Percentiles rank a stretch among this genome's conserved stretches.
Conservation (phyloP, 805 yeast genomes). For the Maudiozyma saulgeensis region DNA sequence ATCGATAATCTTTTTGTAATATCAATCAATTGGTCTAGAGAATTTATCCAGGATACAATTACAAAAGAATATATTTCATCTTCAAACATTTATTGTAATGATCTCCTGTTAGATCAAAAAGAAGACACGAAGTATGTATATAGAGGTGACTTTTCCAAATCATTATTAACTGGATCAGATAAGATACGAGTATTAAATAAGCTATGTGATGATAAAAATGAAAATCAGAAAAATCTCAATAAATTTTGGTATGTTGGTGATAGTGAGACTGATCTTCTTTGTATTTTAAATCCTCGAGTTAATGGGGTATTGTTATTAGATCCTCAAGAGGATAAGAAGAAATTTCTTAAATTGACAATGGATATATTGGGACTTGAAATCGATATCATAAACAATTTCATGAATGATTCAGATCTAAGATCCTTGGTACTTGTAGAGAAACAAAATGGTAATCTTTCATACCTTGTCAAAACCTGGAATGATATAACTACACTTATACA, state of each 20-base stretch:
- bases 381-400: neutral
- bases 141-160: constrained; percentile 19
- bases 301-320: constrained; percentile 21
- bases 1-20: constrained; percentile 13
- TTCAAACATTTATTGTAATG: constrained; percentile 19
- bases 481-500: constrained; percentile 1
- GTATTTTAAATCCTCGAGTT: constrained; percentile 19
- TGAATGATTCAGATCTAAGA: neutral
- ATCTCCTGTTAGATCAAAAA: constrained; percentile 7
- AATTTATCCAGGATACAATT: constrained; percentile 17
- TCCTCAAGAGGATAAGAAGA: constrained; percentile 13
- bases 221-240: constrained; percentile 2
- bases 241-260: constrained; percentile 26
- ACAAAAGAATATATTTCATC: constrained; percentile 2
- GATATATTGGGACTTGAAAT: constrained; percentile 11
- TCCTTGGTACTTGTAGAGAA: constrained; percentile 7
- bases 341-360: constrained; percentile 13
- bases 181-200: constrained; percentile 7
- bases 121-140: constrained; percentile 3
- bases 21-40: constrained; percentile 26
- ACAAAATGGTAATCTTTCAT: constrained; percentile 2
- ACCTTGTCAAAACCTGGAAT: constrained; percentile 14
- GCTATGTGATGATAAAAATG: constrained; percentile 4
- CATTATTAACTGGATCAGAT: constrained; percentile 22
- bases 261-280: constrained; percentile 25